Base-by-base conservation (phyloP, 2,329 filamentous ascomycete genomes). In the Aureobasidium sp. region DNA sequence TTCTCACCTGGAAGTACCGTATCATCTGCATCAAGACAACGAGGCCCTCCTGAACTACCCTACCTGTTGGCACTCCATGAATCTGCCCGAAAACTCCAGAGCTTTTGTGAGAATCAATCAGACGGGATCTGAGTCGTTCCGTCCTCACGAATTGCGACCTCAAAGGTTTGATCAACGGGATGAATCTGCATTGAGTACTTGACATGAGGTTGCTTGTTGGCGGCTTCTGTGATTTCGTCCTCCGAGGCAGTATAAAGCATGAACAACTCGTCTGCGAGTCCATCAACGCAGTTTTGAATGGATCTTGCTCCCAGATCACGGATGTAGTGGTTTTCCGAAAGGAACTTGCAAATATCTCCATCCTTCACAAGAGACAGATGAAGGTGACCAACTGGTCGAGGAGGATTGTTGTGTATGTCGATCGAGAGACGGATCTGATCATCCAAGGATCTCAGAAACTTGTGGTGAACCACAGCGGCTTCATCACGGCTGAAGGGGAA, bases 381-480 rank as follows among this genome's bases (percentile, higher is more conserved):
- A 3, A 75, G 62, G 55, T 76, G 70, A 13, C 74, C 75, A 1
- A 73, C 41, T 0, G 70, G 69, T 25, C 72, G 70, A 34, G 71
- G 68, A 0, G 67, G 62, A 9, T 66, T 62, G 36, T 69, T 67
- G 0, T 65, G 58, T 5, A 72, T 36, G 25, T 73, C 66, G 14
- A 77, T 66, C 0, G 71, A 72, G n/a, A 36, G 30, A 27, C 41
- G 21, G 2, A 47, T 10, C 0, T 67, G 11, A 34, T 68, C 61
- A 25, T 67, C 69, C 1, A 79, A 66, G 16, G 75, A 68, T 11
- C 76, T 70, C 5, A 81, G 60, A 55, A 68, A 74, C 64, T 75
- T 77, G 65, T 81, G 77, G 0, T 72, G 74, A 1, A 79, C 68
- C 0, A 79, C 73, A 1, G 73, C 73, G 61, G 75, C 71, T 64